Base-by-base conservation (phyloP, 2,329 filamentous ascomycete species). In the Neurospora crassa region DNA sequence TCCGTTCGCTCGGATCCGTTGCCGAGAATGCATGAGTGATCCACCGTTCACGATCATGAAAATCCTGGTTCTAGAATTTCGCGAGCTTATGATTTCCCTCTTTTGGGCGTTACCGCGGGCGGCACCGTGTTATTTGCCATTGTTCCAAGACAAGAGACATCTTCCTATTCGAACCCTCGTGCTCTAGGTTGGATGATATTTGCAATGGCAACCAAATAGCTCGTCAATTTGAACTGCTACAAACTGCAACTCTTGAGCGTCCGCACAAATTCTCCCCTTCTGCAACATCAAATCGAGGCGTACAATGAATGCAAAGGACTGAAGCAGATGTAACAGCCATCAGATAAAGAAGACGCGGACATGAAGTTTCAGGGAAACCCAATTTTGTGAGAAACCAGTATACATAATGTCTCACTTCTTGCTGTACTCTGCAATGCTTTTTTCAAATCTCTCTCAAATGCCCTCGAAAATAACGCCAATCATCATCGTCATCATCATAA, bases 381-480 rank as follows among this genome's bases (percentile, higher is more conserved):
- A 40, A 40, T 40, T 40, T 40, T 40, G 40, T 40, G 72, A 71
- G 79, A 82, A 74, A 77, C 75, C 29, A 41, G 16, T 63, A 63
- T 63, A 24, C 53, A 37, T 63, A 63, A 34, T 63, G 18, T 63
- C 53, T 63, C 24, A 16, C 53, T 63, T 18, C 16, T 37, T 63
- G 24, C 53, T 37, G 53, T 63, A 63, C 53, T 63, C 53, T 63
- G 40, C 40, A 16, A 12, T 43, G 53, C 24, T 34, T 63, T 59
- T 37, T 37, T 8, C 0, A 29, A 24, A 63, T 16, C 53, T 63
- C 29, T 34, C 53, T 63, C 53, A 63, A 37, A 63, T 63, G 29
- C 53, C 53, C 11, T 63, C 53, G 29, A 16, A 63, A 63, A 63
- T 63, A 63, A 63, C 53, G 53, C 53, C 53, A 63, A 34, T 63